phyloP scores from a whole-genome alignment of 768 basidiomycete species.

The Russula sp. region DNA sequence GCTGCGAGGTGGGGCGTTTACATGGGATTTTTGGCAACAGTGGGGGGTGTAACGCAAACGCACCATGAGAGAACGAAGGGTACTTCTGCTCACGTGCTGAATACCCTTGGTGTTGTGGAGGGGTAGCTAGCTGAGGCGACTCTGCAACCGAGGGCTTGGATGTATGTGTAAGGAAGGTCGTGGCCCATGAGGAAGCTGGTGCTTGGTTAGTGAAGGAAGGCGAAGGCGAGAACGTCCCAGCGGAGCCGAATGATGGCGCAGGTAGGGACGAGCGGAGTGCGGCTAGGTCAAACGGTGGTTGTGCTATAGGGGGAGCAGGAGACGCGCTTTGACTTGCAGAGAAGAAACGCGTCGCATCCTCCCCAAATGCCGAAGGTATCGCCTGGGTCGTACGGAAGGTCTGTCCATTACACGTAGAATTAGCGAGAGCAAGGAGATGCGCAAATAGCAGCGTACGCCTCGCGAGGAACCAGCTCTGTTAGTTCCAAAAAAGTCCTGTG shows the following conservation, averaged over 20 bases:
- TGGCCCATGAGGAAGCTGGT: conserved; percentile 45
- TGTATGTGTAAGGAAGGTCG: conserved; percentile 48
- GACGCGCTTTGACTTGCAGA: conserved; percentile 27
- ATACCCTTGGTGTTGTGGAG: background rate
- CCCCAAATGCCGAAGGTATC: conserved; percentile 37
- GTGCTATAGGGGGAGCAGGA: conserved; percentile 32
- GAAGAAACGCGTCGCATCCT: conserved; percentile 71
- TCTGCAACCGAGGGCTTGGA: conserved; percentile 3
- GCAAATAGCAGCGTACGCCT: conserved; percentile 38
- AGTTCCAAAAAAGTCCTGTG: conserved; percentile 63
- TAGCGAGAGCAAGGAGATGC: background rate
- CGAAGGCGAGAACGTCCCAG: conserved; percentile 20
- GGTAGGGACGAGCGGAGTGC: conserved; percentile 47
- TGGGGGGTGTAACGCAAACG: background rate
- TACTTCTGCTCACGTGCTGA: background rate
- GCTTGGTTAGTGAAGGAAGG: conserved; percentile 19
- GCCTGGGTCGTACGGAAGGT: conserved; percentile 19
- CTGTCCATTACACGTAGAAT: conserved; percentile 1
- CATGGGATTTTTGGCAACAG: background rate
- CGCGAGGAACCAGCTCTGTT: conserved; percentile 54
- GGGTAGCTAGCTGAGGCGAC: background rate
- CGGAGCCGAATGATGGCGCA: conserved; percentile 5
- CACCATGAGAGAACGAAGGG: conserved; percentile 6
- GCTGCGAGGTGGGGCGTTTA: background rate
- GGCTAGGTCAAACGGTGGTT: conserved; percentile 50